These are phyloP conservation scores for Myrica gale DNA, from an alignment of 306 rosid genomes.

Conservation along the genomic window DNA sequence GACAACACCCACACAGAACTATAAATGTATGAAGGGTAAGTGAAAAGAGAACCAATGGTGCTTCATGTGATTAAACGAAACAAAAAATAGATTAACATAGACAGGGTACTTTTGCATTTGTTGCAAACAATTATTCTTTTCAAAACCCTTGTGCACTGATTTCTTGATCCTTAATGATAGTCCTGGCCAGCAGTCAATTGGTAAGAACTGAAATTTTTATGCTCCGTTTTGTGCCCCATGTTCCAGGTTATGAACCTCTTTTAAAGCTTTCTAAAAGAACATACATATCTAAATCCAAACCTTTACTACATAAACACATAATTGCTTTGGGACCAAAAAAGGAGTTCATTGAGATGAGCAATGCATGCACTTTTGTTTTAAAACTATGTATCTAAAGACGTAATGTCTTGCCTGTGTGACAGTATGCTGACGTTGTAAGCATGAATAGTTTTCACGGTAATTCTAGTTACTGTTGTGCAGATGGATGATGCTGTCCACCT, in stretches of 20 bases:
- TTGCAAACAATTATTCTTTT: background rate
- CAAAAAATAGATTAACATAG: background rate
- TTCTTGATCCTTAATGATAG: background rate
- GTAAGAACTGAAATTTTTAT: background rate
- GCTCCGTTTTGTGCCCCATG: background rate
- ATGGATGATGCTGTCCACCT: conserved; percentile 77
- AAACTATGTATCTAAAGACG: background rate
- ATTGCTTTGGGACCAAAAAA: background rate
- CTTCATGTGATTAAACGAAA: background rate
- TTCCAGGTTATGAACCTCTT: background rate
- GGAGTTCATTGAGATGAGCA: background rate
- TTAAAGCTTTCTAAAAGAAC: background rate
- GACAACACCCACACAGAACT: background rate
- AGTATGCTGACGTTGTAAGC: conserved; percentile 13
- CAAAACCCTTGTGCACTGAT: background rate
- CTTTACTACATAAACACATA: background rate
- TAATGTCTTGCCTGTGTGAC: conserved; percentile 11
- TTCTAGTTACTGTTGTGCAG: conserved; percentile 41
- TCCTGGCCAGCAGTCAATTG: background rate
- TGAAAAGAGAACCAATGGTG: background rate
- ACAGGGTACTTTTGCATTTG: background rate
- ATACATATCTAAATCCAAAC: background rate
- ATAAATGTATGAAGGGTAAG: background rate
- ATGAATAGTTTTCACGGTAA: conserved; percentile 13
- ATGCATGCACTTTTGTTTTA: background rate